Conservation (phyloP, 805 yeast species). For the Ogataea nitratoaversa region DNA sequence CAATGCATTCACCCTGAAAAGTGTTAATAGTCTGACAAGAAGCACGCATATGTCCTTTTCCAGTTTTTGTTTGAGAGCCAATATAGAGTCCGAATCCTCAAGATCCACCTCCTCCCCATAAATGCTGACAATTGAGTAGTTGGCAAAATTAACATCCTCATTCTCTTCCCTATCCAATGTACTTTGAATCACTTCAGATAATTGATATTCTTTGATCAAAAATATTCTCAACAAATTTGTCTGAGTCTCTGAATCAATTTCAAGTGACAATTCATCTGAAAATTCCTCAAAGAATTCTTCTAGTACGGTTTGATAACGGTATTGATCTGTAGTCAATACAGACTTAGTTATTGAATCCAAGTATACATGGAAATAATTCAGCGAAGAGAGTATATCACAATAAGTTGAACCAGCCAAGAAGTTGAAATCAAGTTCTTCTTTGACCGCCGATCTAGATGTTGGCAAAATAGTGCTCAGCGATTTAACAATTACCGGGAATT, state of each 20-base stretch:
- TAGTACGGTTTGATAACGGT: conserved; percentile 29
- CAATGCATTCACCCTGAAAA: conserved; percentile 15
- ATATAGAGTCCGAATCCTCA: neutral
- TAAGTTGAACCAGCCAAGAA: conserved; percentile 7
- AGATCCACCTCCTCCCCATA: conserved; percentile 10
- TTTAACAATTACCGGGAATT: neutral
- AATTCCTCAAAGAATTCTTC: conserved; percentile 28
- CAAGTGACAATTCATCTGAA: neutral
- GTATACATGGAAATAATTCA: conserved; percentile 21
- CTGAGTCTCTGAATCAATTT: conserved; percentile 12
- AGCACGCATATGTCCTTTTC: conserved; percentile 22
- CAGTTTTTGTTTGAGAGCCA: neutral
- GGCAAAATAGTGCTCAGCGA: neutral
- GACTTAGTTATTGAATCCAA: conserved; percentile 13
- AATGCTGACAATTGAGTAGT: conserved; percentile 8
- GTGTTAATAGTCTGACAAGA: conserved; percentile 20
- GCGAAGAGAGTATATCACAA: conserved; percentile 18
- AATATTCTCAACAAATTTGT: conserved; percentile 38
- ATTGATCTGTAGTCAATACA: neutral
- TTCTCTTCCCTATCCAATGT: conserved; percentile 47
- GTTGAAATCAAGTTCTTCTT: neutral
- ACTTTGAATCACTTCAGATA: conserved; percentile 34
- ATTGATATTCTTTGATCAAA: conserved; percentile 44
- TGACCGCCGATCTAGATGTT: neutral
- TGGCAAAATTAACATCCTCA: conserved; percentile 37